A percentile compares a stretch with the other conserved stretches of the same genome.
These are phyloP conservation scores for Mallotus japonicus DNA, from an alignment of 441 rosid species.

Conservation along the genomic window DNA sequence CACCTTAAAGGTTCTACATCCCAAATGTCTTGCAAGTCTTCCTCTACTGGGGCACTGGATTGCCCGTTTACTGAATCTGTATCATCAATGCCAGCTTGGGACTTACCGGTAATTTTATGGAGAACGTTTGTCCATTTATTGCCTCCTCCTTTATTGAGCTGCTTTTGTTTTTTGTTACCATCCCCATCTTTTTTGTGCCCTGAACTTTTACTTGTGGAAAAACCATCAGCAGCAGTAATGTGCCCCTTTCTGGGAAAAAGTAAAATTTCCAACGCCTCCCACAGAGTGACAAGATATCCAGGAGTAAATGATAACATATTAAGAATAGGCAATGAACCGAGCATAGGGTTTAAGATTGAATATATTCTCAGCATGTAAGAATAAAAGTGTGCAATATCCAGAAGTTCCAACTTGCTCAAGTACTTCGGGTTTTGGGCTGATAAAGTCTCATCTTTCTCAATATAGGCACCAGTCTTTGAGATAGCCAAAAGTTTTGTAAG, in stretches of 20 bases:
- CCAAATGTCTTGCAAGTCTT: slow-evolving; percentile 57
- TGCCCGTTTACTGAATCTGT: slow-evolving; percentile 38
- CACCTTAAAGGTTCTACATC: slow-evolving; percentile 64
- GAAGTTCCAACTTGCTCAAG: slow-evolving; percentile 50
- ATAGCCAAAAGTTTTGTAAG: slow-evolving; percentile 68
- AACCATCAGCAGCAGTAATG: slow-evolving; percentile 25
- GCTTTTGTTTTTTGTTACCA: slow-evolving; percentile 50
- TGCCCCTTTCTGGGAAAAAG: slow-evolving; percentile 43
- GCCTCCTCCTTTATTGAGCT: slow-evolving; percentile 54
- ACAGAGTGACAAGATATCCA: slow-evolving; percentile 65
- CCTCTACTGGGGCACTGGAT: slow-evolving; percentile 40
- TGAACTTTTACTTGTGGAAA: slow-evolving; percentile 33
- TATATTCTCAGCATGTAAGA: slow-evolving; percentile 84
- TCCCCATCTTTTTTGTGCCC: slow-evolving; percentile 37
- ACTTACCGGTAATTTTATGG: slow-evolving; percentile 76
- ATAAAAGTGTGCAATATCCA: slow-evolving; percentile 78
- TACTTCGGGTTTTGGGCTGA: slow-evolving; percentile 31
- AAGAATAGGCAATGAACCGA: slow-evolving; percentile 79
- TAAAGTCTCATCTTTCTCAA: slow-evolving; percentile 31
- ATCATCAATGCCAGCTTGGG: slow-evolving; percentile 43
- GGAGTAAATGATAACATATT: slow-evolving; percentile 93
- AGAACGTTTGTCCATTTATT: slow-evolving; percentile 71
- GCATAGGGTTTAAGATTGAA: slow-evolving; percentile 54
- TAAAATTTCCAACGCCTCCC: slow-evolving; percentile 63
- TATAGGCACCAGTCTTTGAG: slow-evolving; percentile 39